Evolutionary conservation across 805 yeast genomes (phyloP).

Genomic region (Zygotorulaspora florentina): DNA sequence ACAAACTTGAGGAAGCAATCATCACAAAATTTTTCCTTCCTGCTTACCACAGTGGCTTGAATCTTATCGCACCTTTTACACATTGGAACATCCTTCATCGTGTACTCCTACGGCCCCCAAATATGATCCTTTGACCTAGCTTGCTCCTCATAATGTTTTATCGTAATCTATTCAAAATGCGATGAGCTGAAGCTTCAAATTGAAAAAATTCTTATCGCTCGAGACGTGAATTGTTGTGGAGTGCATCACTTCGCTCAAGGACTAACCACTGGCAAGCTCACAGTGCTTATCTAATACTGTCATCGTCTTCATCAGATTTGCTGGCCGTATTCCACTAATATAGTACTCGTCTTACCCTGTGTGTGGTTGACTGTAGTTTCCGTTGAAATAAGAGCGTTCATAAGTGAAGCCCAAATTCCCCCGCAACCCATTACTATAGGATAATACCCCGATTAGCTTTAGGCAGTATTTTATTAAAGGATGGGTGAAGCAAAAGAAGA

Average conservation of each 20-base stretch:
- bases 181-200: conserved; percentile 10
- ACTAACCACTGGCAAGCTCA: too few species aligned
- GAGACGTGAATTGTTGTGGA: neutral
- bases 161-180: neutral
- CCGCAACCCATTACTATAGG: neutral
- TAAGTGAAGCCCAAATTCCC: neutral
- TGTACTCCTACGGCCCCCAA: neutral
- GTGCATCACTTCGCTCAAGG: too few species aligned
- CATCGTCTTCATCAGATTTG: neutral
- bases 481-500: neutral
- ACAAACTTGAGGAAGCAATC: conserved; percentile 69
- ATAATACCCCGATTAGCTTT: neutral
- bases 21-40: conserved; percentile 33
- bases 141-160: too few species aligned
- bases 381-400: too few species aligned
- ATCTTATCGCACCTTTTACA: conserved; percentile 1
- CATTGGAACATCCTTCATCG: neutral
- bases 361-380: too few species aligned
- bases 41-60: conserved; percentile 11
- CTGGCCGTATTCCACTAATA: too few species aligned
- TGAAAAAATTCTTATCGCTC: conserved; percentile 4
- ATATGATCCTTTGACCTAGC: neutral
- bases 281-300: neutral
- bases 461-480: neutral
- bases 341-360: too few species aligned